phyloP scores from a whole-genome alignment of 176 grass and related monocot genomes.

The Carex parvula region DNA sequence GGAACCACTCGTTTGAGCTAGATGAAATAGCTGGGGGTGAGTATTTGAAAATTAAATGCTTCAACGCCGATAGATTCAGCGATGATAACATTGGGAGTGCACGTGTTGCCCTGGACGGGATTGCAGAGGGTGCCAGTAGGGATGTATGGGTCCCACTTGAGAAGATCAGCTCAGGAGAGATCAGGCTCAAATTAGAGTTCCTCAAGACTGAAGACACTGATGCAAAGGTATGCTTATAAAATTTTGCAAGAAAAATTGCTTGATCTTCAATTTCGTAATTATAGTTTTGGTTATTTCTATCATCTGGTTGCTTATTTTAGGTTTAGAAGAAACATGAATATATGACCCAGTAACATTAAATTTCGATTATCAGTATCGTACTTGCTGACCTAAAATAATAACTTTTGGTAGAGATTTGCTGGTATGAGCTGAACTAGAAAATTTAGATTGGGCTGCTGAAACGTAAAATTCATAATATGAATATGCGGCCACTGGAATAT shows the following conservation, averaged over 20 bases:
- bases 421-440: background rate
- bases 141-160: conserved; percentile 94
- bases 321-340: background rate
- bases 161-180: conserved; percentile 71
- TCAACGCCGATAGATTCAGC: conserved; percentile 61
- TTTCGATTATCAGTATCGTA: background rate
- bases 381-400: background rate
- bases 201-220: conserved; percentile 45
- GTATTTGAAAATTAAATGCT: conserved; percentile 91
- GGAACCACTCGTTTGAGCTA: conserved; percentile 87
- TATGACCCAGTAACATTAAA: background rate
- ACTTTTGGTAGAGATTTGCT: background rate
- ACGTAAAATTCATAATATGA: no score
- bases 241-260: background rate
- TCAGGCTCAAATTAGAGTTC: conserved; percentile 67
- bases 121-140: conserved; percentile 52
- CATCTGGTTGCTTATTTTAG: background rate
- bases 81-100: conserved; percentile 88
- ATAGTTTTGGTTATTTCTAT: background rate
- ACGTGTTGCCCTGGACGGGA: conserved; percentile 77
- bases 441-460: no score
- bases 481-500: no score
- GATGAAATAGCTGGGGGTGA: conserved; percentile 84
- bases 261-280: background rate
- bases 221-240: background rate